phyloP scores from a whole-genome alignment of 257 asterid species.

The Ophiorrhiza pumila region DNA sequence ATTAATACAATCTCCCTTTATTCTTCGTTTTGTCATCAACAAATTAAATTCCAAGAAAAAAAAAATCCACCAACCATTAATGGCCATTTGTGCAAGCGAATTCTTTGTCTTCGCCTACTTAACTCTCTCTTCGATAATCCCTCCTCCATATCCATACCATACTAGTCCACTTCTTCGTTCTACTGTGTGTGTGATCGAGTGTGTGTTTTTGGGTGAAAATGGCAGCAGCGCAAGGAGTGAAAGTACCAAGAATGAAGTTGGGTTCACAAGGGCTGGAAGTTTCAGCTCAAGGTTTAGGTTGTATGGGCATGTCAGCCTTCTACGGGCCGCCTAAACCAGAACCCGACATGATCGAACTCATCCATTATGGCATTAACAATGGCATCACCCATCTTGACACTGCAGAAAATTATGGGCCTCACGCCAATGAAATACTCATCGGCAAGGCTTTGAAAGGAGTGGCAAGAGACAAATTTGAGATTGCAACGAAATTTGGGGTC shows the following conservation, averaged over 20 bases:
- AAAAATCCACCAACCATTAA: no score
- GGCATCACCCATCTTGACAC: slow-evolving; percentile 43
- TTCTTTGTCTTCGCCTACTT: no score
- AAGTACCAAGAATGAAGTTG: slow-evolving; percentile 24
- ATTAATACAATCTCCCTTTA: no score
- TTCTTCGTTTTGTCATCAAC: no score
- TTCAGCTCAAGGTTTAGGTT: slow-evolving; percentile 42
- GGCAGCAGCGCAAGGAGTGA: slow-evolving; percentile 11
- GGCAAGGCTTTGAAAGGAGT: slow-evolving; percentile 44
- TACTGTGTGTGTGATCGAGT: not conserved
- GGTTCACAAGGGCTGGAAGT: slow-evolving; percentile 39
- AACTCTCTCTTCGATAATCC: no score
- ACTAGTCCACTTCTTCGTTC: no score
- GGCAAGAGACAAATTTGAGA: slow-evolving; percentile 32
- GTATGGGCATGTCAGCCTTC: slow-evolving; percentile 42
- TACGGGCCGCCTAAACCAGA: slow-evolving; percentile 48
- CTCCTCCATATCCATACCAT: no score
- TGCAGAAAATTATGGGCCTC: slow-evolving; percentile 39
- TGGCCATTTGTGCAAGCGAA: no score
- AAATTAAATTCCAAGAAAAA: no score
- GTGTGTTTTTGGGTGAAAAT: slow-evolving; percentile 6
- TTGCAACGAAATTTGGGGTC: slow-evolving; percentile 41
- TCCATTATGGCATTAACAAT: slow-evolving; percentile 34
- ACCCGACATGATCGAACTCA: slow-evolving; percentile 39
- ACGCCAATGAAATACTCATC: slow-evolving; percentile 40